phyloP scores from a whole-genome alignment of 73 alveolate species.

The Tetrahymena borealis region DNA sequence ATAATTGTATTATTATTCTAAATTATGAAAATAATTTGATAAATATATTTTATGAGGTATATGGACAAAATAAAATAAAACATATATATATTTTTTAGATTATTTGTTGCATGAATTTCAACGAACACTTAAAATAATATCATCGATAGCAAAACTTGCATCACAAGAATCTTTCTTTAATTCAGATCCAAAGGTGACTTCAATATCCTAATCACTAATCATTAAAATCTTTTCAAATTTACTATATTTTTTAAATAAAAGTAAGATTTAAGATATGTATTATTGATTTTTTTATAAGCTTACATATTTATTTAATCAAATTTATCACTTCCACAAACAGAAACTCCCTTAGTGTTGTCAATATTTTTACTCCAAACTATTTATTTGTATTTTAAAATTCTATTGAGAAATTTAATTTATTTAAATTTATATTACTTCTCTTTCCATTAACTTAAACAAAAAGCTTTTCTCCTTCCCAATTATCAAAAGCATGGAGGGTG shows the following conservation, averaged over 20 bases:
- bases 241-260: background rate
- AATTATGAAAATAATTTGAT: no score
- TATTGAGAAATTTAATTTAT: background rate
- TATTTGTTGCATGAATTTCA: no score
- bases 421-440: background rate
- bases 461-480: background rate
- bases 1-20: no score
- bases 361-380: background rate
- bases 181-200: background rate
- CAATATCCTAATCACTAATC: background rate
- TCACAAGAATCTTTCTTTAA: background rate
- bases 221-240: background rate
- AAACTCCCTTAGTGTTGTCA: background rate
- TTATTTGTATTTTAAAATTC: background rate
- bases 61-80: no score
- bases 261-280: background rate
- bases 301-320: background rate
- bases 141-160: background rate
- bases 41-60: no score
- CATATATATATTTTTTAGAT: no score
- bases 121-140: background rate
- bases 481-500: background rate
- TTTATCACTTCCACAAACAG: background rate
- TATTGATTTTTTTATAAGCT: background rate
- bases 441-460: background rate